These are phyloP conservation scores for Hymenotorrendiella dingleyae DNA, from an alignment of 2,329 filamentous ascomycete species.

Conservation along the genomic window DNA sequence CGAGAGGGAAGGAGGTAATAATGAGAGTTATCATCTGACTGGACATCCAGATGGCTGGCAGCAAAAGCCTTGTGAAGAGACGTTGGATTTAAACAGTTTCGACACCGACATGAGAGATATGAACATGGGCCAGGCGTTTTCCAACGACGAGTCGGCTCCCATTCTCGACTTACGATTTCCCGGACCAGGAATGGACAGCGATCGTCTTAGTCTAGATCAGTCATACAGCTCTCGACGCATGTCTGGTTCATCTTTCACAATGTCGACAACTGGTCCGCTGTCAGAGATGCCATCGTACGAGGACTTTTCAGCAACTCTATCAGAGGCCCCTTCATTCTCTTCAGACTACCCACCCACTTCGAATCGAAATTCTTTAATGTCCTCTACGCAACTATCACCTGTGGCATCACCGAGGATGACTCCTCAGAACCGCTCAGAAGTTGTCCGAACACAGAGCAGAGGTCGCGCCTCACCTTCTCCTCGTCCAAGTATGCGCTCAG, in stretches of 20 bases:
- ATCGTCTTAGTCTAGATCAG: constrained; percentile 45
- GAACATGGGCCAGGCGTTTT: constrained; percentile 56
- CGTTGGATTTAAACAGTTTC: constrained; percentile 47
- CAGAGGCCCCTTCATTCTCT: constrained; percentile 60
- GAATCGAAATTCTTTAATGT: constrained; percentile 64
- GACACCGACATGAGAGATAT: constrained; percentile 55
- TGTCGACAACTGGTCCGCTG: constrained; percentile 59
- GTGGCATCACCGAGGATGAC: constrained; percentile 65
- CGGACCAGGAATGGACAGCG: constrained; percentile 43
- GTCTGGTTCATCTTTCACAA: constrained; percentile 68
- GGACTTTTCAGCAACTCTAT: constrained; percentile 60
- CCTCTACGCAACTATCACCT: constrained; percentile 65
- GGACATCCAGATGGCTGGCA: constrained; percentile 40
- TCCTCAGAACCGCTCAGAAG: constrained; percentile 53
- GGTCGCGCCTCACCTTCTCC: constrained; percentile 68
- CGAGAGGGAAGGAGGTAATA: constrained; percentile 11
- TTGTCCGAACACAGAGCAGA: constrained; percentile 59
- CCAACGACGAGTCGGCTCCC: constrained; percentile 56
- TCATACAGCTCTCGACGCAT: constrained; percentile 54
- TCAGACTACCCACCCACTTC: constrained; percentile 63
- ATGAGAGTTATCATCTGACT: constrained; percentile 20
- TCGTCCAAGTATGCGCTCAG: constrained; percentile 59
- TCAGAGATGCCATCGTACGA: constrained; percentile 68
- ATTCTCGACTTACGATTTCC: constrained; percentile 55
- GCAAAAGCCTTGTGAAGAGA: constrained; percentile 52